Evolutionary conservation across 2,329 filamentous ascomycete species (phyloP).

Genomic region (Aspergillus sp.): DNA sequence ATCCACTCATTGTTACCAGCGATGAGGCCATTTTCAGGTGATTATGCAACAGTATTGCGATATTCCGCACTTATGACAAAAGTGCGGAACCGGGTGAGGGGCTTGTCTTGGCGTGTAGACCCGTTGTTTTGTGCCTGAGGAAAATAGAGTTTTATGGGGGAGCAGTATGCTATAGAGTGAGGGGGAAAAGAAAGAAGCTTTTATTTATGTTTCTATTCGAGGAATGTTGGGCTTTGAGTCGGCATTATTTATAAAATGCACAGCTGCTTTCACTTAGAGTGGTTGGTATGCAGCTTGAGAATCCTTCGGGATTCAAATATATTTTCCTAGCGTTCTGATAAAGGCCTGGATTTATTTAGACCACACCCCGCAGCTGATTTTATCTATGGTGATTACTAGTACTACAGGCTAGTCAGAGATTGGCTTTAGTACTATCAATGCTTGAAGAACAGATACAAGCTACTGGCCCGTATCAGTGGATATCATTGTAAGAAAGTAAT

Average conservation of each 20-base stretch:
- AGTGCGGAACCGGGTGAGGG: conserved; percentile 18
- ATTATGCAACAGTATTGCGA: conserved; percentile 10
- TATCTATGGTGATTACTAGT: too few relatives aligned
- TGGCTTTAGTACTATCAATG: too few relatives aligned
- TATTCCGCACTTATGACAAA: conserved; percentile 31
- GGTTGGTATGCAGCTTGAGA: background rate
- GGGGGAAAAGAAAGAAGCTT: background rate
- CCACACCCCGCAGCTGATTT: too few relatives aligned
- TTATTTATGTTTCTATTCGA: too few relatives aligned
- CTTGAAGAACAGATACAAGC: background rate
- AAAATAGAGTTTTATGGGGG: too few relatives aligned
- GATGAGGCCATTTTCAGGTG: background rate
- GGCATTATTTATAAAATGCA: background rate
- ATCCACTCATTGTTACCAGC: background rate
- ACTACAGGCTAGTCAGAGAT: too few relatives aligned
- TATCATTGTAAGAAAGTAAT: background rate
- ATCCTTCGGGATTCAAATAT: background rate
- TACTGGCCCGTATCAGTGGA: background rate
- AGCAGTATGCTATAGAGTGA: too few relatives aligned
- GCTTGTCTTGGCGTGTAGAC: background rate
- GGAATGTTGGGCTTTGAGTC: background rate
- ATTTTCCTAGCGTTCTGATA: background rate
- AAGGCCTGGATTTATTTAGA: too few relatives aligned
- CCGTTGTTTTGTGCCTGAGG: too few relatives aligned
- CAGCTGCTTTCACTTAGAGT: too few relatives aligned